Conservation (phyloP, 495 filamentous ascomycete species). For the Neurospora sp. region DNA sequence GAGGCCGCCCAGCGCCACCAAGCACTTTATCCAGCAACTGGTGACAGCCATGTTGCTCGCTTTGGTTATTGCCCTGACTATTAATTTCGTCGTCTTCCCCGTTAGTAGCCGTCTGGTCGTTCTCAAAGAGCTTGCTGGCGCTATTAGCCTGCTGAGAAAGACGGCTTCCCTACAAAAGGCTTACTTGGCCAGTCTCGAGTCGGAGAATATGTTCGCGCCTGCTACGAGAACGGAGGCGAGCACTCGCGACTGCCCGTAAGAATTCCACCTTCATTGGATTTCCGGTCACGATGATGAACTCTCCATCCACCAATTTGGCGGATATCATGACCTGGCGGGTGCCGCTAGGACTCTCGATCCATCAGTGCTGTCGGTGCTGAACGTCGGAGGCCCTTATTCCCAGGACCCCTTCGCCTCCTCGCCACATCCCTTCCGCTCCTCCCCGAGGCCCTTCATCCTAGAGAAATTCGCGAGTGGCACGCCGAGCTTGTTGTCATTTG, state of each 20-base stretch:
- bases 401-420: too few species aligned
- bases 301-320: too few species aligned
- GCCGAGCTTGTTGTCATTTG: slow-evolving; percentile 49
- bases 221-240: slow-evolving; percentile 11
- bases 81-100: slow-evolving; percentile 60
- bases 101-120: slow-evolving; percentile 49
- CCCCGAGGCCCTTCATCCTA: too few species aligned
- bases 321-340: too few species aligned
- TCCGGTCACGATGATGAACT: too few species aligned
- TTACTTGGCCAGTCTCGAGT: slow-evolving; percentile 58
- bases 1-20: neutral
- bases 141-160: slow-evolving; percentile 44
- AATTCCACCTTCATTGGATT: too few species aligned
- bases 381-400: too few species aligned
- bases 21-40: too few species aligned
- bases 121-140: slow-evolving; percentile 45
- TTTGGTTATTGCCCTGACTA: slow-evolving; percentile 52
- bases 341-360: too few species aligned
- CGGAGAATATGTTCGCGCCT: slow-evolving; percentile 52
- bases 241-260: neutral
- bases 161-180: slow-evolving; percentile 50
- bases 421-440: too few species aligned
- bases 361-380: too few species aligned
- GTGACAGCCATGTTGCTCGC: slow-evolving; percentile 50
- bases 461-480: too few species aligned